Evolutionary conservation across 768 basidiomycete species (phyloP).

Genomic region (Hydnum rufescens): DNA sequence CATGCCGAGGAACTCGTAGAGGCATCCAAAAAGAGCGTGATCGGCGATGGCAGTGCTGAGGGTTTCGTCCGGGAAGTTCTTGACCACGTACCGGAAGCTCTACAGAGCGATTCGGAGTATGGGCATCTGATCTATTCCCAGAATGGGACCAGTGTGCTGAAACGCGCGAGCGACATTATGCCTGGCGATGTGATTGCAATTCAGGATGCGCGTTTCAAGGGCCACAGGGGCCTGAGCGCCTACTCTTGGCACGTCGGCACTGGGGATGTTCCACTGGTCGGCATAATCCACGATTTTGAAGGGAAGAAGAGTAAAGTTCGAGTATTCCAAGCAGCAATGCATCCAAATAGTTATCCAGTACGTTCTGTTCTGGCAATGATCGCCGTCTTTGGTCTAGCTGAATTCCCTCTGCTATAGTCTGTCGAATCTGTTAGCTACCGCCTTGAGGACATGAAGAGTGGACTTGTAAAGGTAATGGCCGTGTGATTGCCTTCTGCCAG

Average conservation of each 20-base stretch:
- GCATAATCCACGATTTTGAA: constrained; percentile 67
- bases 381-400: constrained; percentile 2
- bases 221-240: constrained; percentile 42
- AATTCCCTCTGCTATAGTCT: constrained; percentile 22
- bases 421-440: constrained; percentile 74
- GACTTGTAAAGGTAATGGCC: constrained; percentile 57
- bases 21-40: constrained; percentile 53
- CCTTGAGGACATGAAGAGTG: constrained; percentile 76
- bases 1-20: constrained; percentile 46
- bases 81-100: constrained; percentile 41
- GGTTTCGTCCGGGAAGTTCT: constrained; percentile 60
- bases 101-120: constrained; percentile 21
- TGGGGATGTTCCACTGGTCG: constrained; percentile 39
- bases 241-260: constrained; percentile 43
- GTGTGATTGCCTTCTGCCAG: too few relatives aligned
- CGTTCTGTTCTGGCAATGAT: constrained; percentile 15
- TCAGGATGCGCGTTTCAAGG: constrained; percentile 59
- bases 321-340: constrained; percentile 74
- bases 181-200: constrained; percentile 70
- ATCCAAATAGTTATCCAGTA: constrained; percentile 57
- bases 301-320: constrained; percentile 70
- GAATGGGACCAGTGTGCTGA: constrained; percentile 42
- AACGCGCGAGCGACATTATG: constrained; percentile 58
- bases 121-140: constrained; percentile 67
- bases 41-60: constrained; percentile 69